A percentile compares a stretch with the other conserved stretches of the same genome.
phyloP scores from a whole-genome alignment of 345 rosid genomes.

The Melaleuca alternifolia region DNA sequence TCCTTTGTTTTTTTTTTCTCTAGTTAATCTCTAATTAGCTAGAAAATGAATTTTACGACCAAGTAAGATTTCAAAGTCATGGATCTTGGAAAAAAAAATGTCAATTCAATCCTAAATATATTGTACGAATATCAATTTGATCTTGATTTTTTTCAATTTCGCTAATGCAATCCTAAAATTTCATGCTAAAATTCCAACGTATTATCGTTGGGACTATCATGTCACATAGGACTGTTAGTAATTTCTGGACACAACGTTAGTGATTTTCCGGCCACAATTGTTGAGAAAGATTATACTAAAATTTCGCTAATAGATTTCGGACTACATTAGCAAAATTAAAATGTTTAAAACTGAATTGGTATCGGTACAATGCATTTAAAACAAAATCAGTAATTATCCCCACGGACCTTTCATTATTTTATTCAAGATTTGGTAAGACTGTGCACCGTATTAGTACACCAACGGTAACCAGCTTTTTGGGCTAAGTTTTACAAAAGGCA shows the following conservation, averaged over 20 bases:
- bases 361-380: not conserved
- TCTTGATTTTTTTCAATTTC: not conserved
- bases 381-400: not conserved
- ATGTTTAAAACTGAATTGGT: not conserved
- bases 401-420: not conserved
- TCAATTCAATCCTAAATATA: not conserved
- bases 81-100: not conserved
- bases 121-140: not conserved
- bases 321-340: rapidly evolving
- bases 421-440: not conserved
- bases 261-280: not conserved
- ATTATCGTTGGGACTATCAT: not conserved
- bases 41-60: not conserved
- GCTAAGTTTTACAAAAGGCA: not conserved
- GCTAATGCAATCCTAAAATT: no score
- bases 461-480: not conserved
- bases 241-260: not conserved
- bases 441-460: not conserved
- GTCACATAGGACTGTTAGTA: rapidly evolving
- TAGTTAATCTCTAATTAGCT: not conserved
- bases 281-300: rapidly evolving
- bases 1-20: not conserved
- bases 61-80: not conserved
- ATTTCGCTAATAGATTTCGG: not conserved
- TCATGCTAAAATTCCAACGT: not conserved